A percentile compares a stretch with the other conserved stretches of the same genome.
Conservation (phyloP, 2,329 filamentous ascomycete species). For the Diplocarpon rosae region DNA sequence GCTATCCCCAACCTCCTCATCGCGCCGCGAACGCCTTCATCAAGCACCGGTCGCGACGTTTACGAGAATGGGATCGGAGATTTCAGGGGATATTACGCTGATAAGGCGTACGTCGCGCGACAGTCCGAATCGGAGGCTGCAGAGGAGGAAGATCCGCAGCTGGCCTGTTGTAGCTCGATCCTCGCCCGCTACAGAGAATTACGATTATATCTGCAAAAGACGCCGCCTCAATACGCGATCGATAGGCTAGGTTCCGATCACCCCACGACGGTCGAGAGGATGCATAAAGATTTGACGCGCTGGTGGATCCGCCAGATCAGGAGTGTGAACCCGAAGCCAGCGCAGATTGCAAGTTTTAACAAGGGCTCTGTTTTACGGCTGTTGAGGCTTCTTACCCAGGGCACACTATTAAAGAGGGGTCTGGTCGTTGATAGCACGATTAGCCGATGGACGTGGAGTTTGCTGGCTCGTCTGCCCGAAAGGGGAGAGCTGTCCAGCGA, state of each 20-base stretch:
- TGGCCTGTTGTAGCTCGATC: conserved; percentile 58
- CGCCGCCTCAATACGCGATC: conserved; percentile 42
- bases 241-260: conserved; percentile 39
- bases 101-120: conserved; percentile 65
- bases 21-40: conserved; percentile 38
- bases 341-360: conserved; percentile 52
- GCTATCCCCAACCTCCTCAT: conserved; percentile 61
- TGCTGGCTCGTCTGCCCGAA: conserved; percentile 66
- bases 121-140: conserved; percentile 21
- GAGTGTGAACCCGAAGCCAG: conserved; percentile 44
- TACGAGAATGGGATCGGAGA: conserved; percentile 42
- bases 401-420: conserved; percentile 46
- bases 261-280: conserved; percentile 36
- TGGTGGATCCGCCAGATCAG: conserved; percentile 43
- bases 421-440: conserved; percentile 51
- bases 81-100: conserved; percentile 55
- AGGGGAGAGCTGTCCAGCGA: conserved; percentile 63
- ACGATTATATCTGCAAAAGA: conserved; percentile 46
- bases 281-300: conserved; percentile 33
- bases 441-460: conserved; percentile 76
- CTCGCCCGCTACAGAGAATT: conserved; percentile 53
- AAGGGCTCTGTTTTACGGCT: conserved; percentile 56
- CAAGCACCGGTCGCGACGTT: conserved; percentile 31
- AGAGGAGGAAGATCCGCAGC: conserved; percentile 36
- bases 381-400: conserved; percentile 52